Evolutionary conservation across 768 basidiomycete genomes (phyloP).

Genomic region (Paxillus involutus): DNA sequence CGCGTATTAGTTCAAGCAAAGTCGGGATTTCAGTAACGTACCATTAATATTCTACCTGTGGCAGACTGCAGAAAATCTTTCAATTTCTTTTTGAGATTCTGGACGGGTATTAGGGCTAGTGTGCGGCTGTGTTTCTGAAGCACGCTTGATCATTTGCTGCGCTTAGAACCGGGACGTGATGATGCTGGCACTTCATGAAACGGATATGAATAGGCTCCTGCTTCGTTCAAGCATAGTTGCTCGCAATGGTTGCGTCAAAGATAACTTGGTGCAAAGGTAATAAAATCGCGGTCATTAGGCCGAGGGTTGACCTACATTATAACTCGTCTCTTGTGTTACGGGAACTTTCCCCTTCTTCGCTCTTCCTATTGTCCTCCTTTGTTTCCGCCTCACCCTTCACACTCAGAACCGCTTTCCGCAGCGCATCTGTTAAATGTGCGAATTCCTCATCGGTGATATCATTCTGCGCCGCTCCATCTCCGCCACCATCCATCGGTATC

Average conservation of each 20-base stretch:
- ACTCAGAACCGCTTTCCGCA: constrained; percentile 56
- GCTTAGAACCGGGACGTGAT: constrained; percentile 1
- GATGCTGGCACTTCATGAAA: constrained; percentile 11
- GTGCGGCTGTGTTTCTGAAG: no score
- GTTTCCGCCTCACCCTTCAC: constrained; percentile 37
- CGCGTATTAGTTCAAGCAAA: constrained; percentile 9
- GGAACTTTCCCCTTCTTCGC: constrained; percentile 31
- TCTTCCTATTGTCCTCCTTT: constrained; percentile 18
- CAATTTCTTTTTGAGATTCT: neutral
- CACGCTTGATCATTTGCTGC: constrained; percentile 12
- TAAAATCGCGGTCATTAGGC: constrained; percentile 16
- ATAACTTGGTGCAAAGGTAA: constrained; percentile 6
- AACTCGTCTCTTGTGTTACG: constrained; percentile 31
- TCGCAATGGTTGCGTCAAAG: constrained; percentile 1
- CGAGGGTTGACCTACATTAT: constrained; percentile 26
- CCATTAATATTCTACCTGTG: neutral
- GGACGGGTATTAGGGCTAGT: constrained; percentile 21
- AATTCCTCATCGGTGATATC: constrained; percentile 38
- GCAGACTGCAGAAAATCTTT: constrained; percentile 6
- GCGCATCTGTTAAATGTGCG: constrained; percentile 46
- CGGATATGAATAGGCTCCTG: constrained; percentile 24
- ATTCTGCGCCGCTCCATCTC: constrained; percentile 17
- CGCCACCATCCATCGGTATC: constrained; percentile 34
- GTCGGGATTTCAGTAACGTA: constrained; percentile 5
- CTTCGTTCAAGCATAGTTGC: constrained; percentile 3